Evolutionary conservation across 2,329 filamentous ascomycete species (phyloP).

Genomic region (Lachnellula arida): DNA sequence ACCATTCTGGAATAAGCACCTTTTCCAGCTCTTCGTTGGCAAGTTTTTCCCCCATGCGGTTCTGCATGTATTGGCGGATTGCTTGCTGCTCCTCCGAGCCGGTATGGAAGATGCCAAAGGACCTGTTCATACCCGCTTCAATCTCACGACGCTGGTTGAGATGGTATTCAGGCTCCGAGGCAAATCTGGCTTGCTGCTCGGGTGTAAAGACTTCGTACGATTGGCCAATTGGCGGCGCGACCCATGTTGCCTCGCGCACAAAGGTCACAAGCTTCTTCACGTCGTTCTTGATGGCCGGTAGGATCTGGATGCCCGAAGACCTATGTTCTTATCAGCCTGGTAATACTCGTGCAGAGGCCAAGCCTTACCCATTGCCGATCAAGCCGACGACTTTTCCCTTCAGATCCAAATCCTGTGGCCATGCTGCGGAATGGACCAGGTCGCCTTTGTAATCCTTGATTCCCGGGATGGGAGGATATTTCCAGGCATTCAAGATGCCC

Average conservation of each 20-base stretch:
- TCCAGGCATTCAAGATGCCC: conserved; percentile 45
- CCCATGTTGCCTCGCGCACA: background rate
- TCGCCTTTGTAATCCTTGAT: conserved; percentile 45
- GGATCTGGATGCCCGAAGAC: conserved; percentile 49
- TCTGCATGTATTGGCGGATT: conserved; percentile 8
- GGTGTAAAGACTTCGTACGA: conserved; percentile 15
- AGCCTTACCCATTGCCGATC: conserved; percentile 34
- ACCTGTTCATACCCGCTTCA: conserved; percentile 7
- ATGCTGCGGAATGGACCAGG: conserved; percentile 50
- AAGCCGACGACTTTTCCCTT: conserved; percentile 49
- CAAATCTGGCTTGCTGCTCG: no score
- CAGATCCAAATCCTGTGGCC: conserved; percentile 46
- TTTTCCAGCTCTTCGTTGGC: conserved; percentile 10
- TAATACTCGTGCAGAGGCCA: no score
- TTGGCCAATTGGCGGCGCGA: conserved; percentile 42
- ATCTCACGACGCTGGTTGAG: background rate
- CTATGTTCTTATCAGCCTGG: conserved; percentile 36
- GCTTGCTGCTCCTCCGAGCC: conserved; percentile 16
- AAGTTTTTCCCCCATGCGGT: conserved; percentile 17
- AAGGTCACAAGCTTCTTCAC: conserved; percentile 33
- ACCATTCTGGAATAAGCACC: conserved; percentile 24
- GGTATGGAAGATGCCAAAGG: conserved; percentile 3
- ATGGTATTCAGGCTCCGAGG: conserved; percentile 9
- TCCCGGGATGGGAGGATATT: conserved; percentile 49
- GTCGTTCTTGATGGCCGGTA: conserved; percentile 43